Evolutionary conservation across 352 stramenopile species (phyloP).

Genomic region (Pythium brassicae): DNA sequence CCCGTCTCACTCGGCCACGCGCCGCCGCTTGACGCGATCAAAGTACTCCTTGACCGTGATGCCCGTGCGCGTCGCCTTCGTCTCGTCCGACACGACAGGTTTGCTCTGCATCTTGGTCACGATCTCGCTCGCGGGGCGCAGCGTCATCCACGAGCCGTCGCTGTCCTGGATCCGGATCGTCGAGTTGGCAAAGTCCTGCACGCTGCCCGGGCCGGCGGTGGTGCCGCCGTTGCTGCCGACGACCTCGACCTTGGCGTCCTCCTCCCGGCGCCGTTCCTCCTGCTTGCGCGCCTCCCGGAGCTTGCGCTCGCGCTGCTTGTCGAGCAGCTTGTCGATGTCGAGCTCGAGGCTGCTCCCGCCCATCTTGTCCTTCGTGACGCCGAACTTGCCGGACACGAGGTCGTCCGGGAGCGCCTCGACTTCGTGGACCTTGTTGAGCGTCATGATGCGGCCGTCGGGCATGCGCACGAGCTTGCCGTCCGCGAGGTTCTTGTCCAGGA

Average conservation of each 20-base stretch:
- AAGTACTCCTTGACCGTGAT: constrained; percentile 87
- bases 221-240: too few relatives aligned
- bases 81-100: constrained; percentile 50
- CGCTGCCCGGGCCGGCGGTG: constrained; percentile 42
- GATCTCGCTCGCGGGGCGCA: constrained; percentile 75
- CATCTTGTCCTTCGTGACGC: constrained; percentile 24
- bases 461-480: constrained; percentile 72
- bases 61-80: constrained; percentile 68
- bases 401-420: constrained; percentile 81
- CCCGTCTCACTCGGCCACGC: constrained; percentile 36
- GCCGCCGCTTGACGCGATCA: constrained; percentile 70
- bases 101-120: constrained; percentile 73
- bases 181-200: constrained; percentile 68
- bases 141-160: constrained; percentile 80
- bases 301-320: constrained; percentile 62
- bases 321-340: constrained; percentile 68
- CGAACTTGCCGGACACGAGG: constrained; percentile 40
- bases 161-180: constrained; percentile 82
- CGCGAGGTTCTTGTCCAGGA: constrained; percentile 77
- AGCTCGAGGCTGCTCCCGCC: constrained; percentile 44
- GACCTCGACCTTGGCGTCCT: constrained; percentile 56
- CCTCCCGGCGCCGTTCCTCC: constrained; percentile 18
- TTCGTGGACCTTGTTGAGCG: constrained; percentile 79
- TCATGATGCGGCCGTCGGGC: constrained; percentile 76
- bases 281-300: constrained; percentile 37